Base-by-base conservation (phyloP, 2,329 filamentous ascomycete genomes). In the Aureobasidium sp. region DNA sequence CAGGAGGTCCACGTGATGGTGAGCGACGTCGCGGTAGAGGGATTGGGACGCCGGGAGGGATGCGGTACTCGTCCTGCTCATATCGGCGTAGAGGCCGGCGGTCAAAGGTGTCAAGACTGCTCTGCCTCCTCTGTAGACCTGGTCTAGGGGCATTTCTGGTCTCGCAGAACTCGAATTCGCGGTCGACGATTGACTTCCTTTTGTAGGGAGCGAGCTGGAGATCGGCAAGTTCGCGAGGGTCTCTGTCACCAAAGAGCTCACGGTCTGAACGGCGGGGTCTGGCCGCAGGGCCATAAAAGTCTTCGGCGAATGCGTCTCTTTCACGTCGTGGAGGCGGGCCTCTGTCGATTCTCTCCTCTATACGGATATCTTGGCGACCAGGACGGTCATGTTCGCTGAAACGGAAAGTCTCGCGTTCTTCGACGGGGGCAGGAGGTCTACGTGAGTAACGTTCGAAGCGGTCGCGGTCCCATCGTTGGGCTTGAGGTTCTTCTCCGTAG, bases 51-150 rank as follows among this genome's bases (percentile, higher is more conserved):
- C 87, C 85, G 7, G 72, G 65, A 63, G 85, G 84, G n/a, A 83
- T 79, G n/a, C 81, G 79, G 67, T 86, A 85, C 64, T 88, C 85
- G 57, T 85, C 83, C 21, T 81, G 74, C 41, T 87, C 79, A 34
- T 58, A 30, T 64, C 81, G 81, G 48, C 82, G 79, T 36, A 81
- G 68, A 1, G 89, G 87, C 30, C 85, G 85, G 53, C 91, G 86
- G 74, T 97, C 92, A 71, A 91, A 96, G 0, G 89, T 96, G 73
- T 96, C 92, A 42, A 96, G 80, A 58, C 91, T 96, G 14, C 91
- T 96, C 73, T 96, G 91, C 47, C 92, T 85, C 62, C 92, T 84
- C 55, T 94, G 70, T 65, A 92, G 81, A 34, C 80, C 79, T 2
- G 91, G 91, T 49, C 88, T 82, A 37, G 81, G 80, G 49, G 78